Conservation (phyloP, 345 rosid genomes). For the Alliaria petiolata region DNA sequence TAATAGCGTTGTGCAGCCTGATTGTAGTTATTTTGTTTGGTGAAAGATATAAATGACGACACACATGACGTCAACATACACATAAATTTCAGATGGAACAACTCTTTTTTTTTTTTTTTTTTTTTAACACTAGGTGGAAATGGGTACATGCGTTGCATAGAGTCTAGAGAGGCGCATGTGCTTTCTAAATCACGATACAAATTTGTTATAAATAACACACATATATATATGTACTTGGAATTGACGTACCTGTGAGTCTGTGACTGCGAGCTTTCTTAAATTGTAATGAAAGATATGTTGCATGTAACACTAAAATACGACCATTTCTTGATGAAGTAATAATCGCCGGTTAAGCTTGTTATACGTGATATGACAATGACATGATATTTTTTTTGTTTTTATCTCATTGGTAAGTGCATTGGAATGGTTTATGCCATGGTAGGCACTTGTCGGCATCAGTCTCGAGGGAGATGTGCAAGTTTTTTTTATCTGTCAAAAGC, state of each 20-base stretch:
- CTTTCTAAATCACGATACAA: background rate
- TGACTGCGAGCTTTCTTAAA: background rate
- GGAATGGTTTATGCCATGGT: background rate
- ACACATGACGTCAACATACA: background rate
- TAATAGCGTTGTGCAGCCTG: background rate
- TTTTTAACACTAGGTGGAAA: background rate
- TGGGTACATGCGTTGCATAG: background rate
- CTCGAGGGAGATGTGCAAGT: no score
- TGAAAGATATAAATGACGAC: background rate
- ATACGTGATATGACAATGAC: background rate
- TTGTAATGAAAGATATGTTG: background rate
- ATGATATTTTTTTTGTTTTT: background rate
- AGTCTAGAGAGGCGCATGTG: background rate
- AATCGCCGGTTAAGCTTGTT: background rate
- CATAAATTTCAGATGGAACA: background rate
- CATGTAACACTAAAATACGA: background rate
- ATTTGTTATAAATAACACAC: no score
- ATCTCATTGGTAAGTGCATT: background rate
- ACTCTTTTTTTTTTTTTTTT: background rate
- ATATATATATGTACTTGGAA: background rate
- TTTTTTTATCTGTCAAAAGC: no score
- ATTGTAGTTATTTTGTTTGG: constrained; percentile 1
- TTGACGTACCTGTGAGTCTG: background rate
- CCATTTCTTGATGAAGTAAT: background rate
- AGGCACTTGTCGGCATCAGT: background rate